Percentiles rank a stretch among this genome's conserved stretches.
Evolutionary conservation across 352 stramenopile species (phyloP).

Genomic region (Thalassiosira mediterranea): DNA sequence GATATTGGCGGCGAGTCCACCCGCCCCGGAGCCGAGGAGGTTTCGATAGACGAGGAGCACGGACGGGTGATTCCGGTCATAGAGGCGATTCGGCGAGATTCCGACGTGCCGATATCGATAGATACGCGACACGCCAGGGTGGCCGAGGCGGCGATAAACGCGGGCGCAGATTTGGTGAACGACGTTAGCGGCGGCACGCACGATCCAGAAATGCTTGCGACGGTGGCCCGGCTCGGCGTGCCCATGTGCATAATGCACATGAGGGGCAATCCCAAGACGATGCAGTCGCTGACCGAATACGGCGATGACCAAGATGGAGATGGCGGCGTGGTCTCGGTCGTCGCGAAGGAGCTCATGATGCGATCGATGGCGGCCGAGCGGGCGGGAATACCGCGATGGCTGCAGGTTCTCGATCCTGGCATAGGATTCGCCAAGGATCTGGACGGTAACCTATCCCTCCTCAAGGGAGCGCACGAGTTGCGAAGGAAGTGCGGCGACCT

Average conservation of each 20-base stretch:
- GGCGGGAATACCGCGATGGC: conserved; percentile 91
- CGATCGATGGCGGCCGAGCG: conserved; percentile 85
- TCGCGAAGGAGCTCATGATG: conserved; percentile 86
- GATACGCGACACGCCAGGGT: conserved; percentile 94
- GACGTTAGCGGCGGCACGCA: conserved; percentile 94
- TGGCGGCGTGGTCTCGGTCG: conserved; percentile 86
- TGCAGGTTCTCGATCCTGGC: conserved; percentile 94
- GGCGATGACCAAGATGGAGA: conserved; percentile 14
- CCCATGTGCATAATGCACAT: conserved; percentile 97
- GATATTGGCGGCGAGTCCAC: conserved; percentile 99
- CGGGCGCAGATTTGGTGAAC: conserved; percentile 96
- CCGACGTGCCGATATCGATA: conserved; percentile 92
- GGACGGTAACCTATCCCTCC: conserved; percentile 89
- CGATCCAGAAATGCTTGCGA: conserved; percentile 91
- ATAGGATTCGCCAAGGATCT: conserved; percentile 97
- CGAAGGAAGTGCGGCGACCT: conserved; percentile 47
- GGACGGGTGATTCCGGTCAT: conserved; percentile 93
- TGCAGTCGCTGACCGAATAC: conserved; percentile 90
- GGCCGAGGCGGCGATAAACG: conserved; percentile 88
- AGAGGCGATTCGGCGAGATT: conserved; percentile 83
- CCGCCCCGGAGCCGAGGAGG: conserved; percentile 90
- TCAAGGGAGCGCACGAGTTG: conserved; percentile 85
- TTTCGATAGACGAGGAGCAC: conserved; percentile 91
- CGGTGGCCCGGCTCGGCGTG: conserved; percentile 87
- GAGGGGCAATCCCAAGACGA: conserved; percentile 94